Evolutionary conservation across 768 basidiomycete genomes (phyloP), one percentile per base, ranked within the genome.

Genomic region (Kwoniella shandongensis): DNA sequence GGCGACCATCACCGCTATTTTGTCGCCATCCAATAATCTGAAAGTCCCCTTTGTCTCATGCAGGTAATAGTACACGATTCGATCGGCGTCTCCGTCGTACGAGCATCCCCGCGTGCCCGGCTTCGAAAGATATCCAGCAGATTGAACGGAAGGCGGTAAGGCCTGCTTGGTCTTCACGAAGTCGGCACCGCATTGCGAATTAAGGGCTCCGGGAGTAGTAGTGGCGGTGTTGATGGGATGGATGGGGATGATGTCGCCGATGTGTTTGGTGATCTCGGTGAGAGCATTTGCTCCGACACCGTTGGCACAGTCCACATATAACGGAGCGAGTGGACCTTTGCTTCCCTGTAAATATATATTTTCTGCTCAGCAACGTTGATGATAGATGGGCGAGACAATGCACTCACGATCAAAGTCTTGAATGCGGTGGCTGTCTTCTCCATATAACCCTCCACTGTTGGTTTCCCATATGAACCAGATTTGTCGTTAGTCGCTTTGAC

Each of bases 261-360:
- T 82, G 51, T 83, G 81, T 51, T 82, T 77, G 3, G 80, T 71
- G 36, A 98, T 79, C 40, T 81, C 83, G 30, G 79, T 79, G 12
- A 89, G 85, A 36, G 88, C 86, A 6, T 81, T 79, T 15, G 88
- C 84, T 44, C 96, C 96, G 22, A 99, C 96, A 25, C 96, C 96
- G 74, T 99, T 98, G n/a, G 96, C 96, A 74, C 96, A 98, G 76
- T 99, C 96, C 39, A 99, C 81, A n/a, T 88, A 75, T 44, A 99
- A 71, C 35, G 85, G 83, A 15, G 82, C 18, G 18, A 75, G 82
- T 77, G 50, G 80, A 77, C 39, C 79, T 77, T 64, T 58, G 38
- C 60, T 66, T 2, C 70, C 73, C 75, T 76, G 30, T 6, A 0
- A 23, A 79, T 87, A 90, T 57, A 30, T 42, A 47, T 7, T 6